Conservation (phyloP, 768 basidiomycete species). For the Solioccasus polychromus region DNA sequence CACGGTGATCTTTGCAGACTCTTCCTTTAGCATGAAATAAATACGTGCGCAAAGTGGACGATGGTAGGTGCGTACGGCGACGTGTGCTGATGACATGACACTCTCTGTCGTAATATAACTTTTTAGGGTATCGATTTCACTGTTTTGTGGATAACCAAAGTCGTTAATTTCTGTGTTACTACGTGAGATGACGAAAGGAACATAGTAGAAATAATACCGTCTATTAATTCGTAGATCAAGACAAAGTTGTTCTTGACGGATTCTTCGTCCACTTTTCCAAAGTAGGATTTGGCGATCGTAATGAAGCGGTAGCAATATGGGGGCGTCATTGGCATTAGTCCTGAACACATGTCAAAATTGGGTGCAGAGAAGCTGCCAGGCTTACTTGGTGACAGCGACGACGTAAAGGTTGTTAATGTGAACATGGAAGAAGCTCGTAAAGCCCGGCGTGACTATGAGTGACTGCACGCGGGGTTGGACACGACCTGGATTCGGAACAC, state of each 20-base stretch:
- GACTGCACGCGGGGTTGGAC: conserved; percentile 93
- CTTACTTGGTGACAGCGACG: conserved; percentile 92
- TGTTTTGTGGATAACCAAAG: conserved; percentile 99
- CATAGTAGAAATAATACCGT: conserved; percentile 56
- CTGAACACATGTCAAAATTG: conserved; percentile 37
- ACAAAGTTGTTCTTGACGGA: conserved; percentile 99
- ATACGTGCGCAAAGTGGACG: background rate
- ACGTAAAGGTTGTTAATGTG: conserved; percentile 94
- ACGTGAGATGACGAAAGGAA: conserved; percentile 7
- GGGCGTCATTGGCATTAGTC: conserved; percentile 94
- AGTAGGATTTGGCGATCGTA: conserved; percentile 91
- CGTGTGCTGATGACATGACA: conserved; percentile 80
- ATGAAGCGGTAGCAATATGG: conserved; percentile 97
- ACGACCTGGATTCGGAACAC: conserved; percentile 99
- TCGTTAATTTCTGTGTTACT: conserved; percentile 83
- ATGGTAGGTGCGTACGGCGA: conserved; percentile 53
- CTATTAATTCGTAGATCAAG: conserved; percentile 95
- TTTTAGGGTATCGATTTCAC: conserved; percentile 96
- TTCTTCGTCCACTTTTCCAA: conserved; percentile 98
- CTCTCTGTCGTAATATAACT: conserved; percentile 98
- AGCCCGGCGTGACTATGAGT: conserved; percentile 95
- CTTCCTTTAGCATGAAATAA: conserved; percentile 58
- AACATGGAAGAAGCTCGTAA: conserved; percentile 98
- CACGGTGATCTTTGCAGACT: conserved; percentile 93
- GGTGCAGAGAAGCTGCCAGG: conserved; percentile 3